These are phyloP conservation scores for Gaillardinia entomophila DNA, from an alignment of 805 yeast species.

Conservation along the genomic window DNA sequence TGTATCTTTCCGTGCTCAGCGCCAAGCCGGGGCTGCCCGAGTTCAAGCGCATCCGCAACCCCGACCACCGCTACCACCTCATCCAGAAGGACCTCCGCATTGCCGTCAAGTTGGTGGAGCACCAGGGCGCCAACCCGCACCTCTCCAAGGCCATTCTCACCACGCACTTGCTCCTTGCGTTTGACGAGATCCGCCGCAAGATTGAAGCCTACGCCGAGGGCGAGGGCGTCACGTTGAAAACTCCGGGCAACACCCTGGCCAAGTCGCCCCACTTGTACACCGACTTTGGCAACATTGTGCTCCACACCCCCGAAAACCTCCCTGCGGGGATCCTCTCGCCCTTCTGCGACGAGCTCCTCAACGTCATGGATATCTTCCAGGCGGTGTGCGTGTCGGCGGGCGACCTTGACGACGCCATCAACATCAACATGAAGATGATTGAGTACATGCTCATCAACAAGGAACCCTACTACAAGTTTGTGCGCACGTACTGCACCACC, in stretches of 20 bases:
- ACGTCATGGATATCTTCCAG: slow-evolving; percentile 69
- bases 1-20: slow-evolving; percentile 49
- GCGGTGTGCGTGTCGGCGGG: slow-evolving; percentile 66
- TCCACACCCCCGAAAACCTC: not conserved
- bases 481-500: slow-evolving; percentile 61
- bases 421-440: slow-evolving; percentile 57
- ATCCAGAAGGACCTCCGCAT: slow-evolving; percentile 68
- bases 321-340: slow-evolving; percentile 20
- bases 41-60: slow-evolving; percentile 14
- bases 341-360: slow-evolving; percentile 72
- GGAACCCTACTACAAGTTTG: slow-evolving; percentile 55
- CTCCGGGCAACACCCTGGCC: not conserved
- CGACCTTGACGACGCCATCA: slow-evolving; percentile 56
- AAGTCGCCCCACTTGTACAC: not conserved
- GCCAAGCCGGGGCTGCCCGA: slow-evolving; percentile 19
- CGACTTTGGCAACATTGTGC: not conserved
- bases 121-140: slow-evolving; percentile 41
- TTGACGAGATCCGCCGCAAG: slow-evolving; percentile 50
- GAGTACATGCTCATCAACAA: slow-evolving; percentile 73
- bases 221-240: not conserved
- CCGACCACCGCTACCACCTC: slow-evolving; percentile 44
- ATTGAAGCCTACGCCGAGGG: slow-evolving; percentile 16
- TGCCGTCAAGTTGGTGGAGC: slow-evolving; percentile 60
- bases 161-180: slow-evolving; percentile 62
- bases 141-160: slow-evolving; percentile 52